Evolutionary conservation across 2,329 filamentous ascomycete genomes (phyloP), one percentile per base, ranked within the genome.

Genomic region (Lachnellula willkommii): DNA sequence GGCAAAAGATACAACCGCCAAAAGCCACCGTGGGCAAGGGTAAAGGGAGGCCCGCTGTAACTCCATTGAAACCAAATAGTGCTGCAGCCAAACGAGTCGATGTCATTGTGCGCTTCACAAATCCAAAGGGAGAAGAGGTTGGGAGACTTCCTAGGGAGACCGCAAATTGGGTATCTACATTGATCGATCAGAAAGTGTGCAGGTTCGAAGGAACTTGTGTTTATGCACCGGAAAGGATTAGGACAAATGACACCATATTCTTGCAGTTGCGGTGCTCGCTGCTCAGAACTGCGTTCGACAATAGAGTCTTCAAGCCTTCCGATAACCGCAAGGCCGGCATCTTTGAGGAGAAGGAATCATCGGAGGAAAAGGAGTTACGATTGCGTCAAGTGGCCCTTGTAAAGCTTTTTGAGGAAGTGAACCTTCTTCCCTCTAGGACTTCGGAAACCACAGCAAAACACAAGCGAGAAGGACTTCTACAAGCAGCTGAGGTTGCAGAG

Each of bases 171-270:
- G 89, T 97, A 5, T 96, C 94, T 3, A 87, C 91, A 0, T 74
- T 99, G 63, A 84, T 97, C 51, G 94, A 99, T 67, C 91, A 97
- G 69, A 87, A 88, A 35, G 80, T 96, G 3, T 96, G 92, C 75
- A 81, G 75, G 22, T 95, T 99, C 59, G 89, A 95, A 63, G 94
- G 89, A 5, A 84, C 81, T 12, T 96, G 91, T 66, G 90, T 99
- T 1, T 97, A 89, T 70, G 89, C 89, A 0, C 92, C 92, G 0
- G 93, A 97, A 54, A 79, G 83, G 47, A 73, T 97, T 48, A 81
- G 89, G 50, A 94, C 92, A 8, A 96, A 95, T 66, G 94, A 99
- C 66, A 97, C 91, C 0, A 80, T 99, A n/a, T 95, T 93, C 65
- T 72, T 99, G 6, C 94, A 99, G 70, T 73, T 99, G 46, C 81